Conservation (phyloP, 371 early-diverging fungal genomes). For the Apophysomyces sp. region DNA sequence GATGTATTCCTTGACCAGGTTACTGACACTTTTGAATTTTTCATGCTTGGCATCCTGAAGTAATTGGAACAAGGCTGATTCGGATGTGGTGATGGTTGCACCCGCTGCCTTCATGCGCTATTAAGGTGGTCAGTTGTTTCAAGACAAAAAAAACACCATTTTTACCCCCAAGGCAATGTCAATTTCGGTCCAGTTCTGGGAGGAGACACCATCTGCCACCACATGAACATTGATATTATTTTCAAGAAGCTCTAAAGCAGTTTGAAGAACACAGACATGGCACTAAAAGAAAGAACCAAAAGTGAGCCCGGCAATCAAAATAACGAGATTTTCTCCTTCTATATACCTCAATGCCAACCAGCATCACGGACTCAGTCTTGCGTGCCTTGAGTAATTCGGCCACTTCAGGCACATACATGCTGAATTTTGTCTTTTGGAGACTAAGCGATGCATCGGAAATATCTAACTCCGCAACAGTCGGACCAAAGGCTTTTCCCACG, state of each 20-base stretch:
- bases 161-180: slow-evolving; percentile 78
- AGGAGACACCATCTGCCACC: slow-evolving; percentile 90
- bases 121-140: neutral
- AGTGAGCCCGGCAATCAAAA: neutral
- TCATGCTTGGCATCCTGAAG: slow-evolving; percentile 76
- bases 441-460: slow-evolving; percentile 55
- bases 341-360: slow-evolving; percentile 89
- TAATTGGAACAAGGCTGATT: slow-evolving; percentile 91
- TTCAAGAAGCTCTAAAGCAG: slow-evolving; percentile 85
- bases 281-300: slow-evolving; percentile 50
- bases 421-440: slow-evolving; percentile 84
- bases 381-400: slow-evolving; percentile 53
- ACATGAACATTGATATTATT: slow-evolving; percentile 80
- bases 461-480: slow-evolving; percentile 81
- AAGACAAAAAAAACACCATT: slow-evolving; percentile 1
- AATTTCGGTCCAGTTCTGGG: slow-evolving; percentile 82
- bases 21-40: slow-evolving; percentile 79
- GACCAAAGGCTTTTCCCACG: slow-evolving; percentile 71
- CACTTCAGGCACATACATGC: slow-evolving; percentile 82
- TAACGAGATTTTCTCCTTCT: neutral
- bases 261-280: slow-evolving; percentile 94
- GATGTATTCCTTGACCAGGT: slow-evolving; percentile 81
- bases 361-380: slow-evolving; percentile 69
- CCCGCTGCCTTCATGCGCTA: slow-evolving; percentile 77
- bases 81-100: slow-evolving; percentile 82